A percentile compares a stretch with the other conserved stretches of the same genome.
Conservation (phyloP, 768 basidiomycete genomes). For the Hygrocybe coccinea region DNA sequence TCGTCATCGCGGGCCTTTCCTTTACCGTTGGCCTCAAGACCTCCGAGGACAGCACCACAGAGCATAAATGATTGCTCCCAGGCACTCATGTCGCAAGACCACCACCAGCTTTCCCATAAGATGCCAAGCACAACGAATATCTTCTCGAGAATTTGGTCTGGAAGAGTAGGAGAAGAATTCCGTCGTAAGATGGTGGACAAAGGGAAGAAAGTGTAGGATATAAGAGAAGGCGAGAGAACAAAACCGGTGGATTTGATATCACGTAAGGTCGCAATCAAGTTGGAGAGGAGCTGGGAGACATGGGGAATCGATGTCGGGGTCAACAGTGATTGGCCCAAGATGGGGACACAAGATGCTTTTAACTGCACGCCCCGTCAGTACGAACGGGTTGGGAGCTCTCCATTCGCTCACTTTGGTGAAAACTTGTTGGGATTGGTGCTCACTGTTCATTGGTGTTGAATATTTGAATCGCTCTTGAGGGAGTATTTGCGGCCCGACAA, state of each 20-base stretch:
- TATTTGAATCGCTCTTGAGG: no score
- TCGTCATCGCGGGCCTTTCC: slow-evolving; percentile 72
- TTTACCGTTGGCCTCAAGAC: slow-evolving; percentile 64
- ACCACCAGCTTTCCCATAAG: slow-evolving; percentile 79
- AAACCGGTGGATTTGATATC: slow-evolving; percentile 35
- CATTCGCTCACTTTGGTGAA: slow-evolving; percentile 20
- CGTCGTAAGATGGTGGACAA: slow-evolving; percentile 79
- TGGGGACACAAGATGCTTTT: slow-evolving; percentile 75
- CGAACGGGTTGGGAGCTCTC: not conserved
- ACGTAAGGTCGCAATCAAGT: slow-evolving; percentile 47
- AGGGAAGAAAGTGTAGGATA: slow-evolving; percentile 85
- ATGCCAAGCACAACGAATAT: slow-evolving; percentile 54
- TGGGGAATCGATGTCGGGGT: slow-evolving; percentile 47
- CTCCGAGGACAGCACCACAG: slow-evolving; percentile 58
- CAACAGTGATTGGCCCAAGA: slow-evolving; percentile 67
- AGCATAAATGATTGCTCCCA: slow-evolving; percentile 89
- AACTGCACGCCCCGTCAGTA: slow-evolving; percentile 30
- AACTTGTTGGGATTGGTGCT: slow-evolving; percentile 11
- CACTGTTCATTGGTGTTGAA: not conserved
- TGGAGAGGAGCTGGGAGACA: slow-evolving; percentile 48
- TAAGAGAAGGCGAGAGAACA: slow-evolving; percentile 51
- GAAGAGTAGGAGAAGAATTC: slow-evolving; percentile 62
- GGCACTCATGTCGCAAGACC: slow-evolving; percentile 61
- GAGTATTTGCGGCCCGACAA: no score
- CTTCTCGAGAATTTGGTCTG: slow-evolving; percentile 76